Evolutionary conservation across 2,329 filamentous ascomycete genomes (phyloP).

Genomic region (Iodosphaeria phyllophila): DNA sequence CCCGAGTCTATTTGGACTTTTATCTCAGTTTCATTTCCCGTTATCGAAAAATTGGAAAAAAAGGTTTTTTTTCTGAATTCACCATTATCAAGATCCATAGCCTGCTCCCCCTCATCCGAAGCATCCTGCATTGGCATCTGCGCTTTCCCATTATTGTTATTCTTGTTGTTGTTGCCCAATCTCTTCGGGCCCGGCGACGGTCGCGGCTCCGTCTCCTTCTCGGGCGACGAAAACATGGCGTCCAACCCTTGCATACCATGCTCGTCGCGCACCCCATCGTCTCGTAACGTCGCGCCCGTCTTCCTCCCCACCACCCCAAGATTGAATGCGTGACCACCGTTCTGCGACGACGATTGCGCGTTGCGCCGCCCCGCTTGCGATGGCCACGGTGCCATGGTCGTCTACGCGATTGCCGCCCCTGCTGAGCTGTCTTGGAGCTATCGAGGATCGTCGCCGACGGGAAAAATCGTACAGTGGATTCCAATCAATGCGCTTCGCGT

Average conservation of each 20-base stretch:
- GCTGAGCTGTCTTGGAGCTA: too few relatives aligned
- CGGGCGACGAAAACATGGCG: slow-evolving; percentile 75
- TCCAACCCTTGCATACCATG: slow-evolving; percentile 82
- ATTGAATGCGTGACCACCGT: slow-evolving; percentile 28
- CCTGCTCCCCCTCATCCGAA: slow-evolving; percentile 20
- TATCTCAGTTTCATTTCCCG: too few relatives aligned
- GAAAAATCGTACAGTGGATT: too few relatives aligned
- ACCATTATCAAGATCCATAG: slow-evolving; percentile 36
- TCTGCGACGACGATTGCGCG: slow-evolving; percentile 16
- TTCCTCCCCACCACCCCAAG: slow-evolving; percentile 44
- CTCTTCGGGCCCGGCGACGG: slow-evolving; percentile 10
- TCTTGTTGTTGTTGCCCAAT: too few relatives aligned
- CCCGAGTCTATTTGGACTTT: slow-evolving; percentile 32
- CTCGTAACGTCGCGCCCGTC: slow-evolving; percentile 68
- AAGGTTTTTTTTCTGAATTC: too few relatives aligned
- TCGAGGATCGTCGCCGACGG: too few relatives aligned
- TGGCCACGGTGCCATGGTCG: slow-evolving; percentile 19
- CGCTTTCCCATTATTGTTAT: too few relatives aligned
- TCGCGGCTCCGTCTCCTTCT: slow-evolving; percentile 22
- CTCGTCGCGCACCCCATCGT: slow-evolving; percentile 68
- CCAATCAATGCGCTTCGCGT: too few relatives aligned
- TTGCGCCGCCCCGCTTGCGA: slow-evolving; percentile 16
- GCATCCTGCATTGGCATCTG: slow-evolving; percentile 9
- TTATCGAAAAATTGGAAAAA: too few relatives aligned
- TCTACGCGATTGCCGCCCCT: too few relatives aligned